Evolutionary conservation across 768 basidiomycete genomes (phyloP).

Genomic region (Guyanaporus albipodus): DNA sequence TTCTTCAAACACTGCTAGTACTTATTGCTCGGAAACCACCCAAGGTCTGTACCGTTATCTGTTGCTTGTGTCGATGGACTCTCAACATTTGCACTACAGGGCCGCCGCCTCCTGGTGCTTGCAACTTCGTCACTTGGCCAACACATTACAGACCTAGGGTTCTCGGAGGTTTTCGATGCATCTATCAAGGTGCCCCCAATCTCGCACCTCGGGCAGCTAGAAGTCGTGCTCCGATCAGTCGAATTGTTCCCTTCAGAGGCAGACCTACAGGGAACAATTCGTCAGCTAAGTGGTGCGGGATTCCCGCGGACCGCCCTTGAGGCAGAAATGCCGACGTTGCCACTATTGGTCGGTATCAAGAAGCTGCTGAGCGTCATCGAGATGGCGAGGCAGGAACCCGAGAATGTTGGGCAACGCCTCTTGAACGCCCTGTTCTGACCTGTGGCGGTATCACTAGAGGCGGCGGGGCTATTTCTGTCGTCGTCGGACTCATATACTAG

Average conservation of each 20-base stretch:
- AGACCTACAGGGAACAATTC: constrained; percentile 56
- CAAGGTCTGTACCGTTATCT: constrained; percentile 53
- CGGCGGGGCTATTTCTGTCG: constrained; percentile 2
- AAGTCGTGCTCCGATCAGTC: constrained; percentile 73
- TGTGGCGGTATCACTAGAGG: not conserved
- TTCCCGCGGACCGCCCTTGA: constrained; percentile 43
- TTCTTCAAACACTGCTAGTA: constrained; percentile 87
- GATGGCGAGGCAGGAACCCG: constrained; percentile 96
- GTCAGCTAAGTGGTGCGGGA: constrained; percentile 70
- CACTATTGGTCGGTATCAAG: constrained; percentile 87
- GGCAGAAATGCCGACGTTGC: constrained; percentile 43
- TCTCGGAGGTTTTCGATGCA: constrained; percentile 86
- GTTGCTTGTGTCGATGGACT: not conserved
- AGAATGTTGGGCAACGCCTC: constrained; percentile 71
- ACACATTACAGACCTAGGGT: constrained; percentile 83
- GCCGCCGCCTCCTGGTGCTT: constrained; percentile 85
- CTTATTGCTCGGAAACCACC: constrained; percentile 87
- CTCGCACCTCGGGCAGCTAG: constrained; percentile 63
- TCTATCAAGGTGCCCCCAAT: constrained; percentile 84
- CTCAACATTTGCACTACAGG: constrained; percentile 44
- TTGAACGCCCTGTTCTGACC: constrained; percentile 51
- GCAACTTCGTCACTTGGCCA: constrained; percentile 88
- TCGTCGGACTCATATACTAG: constrained; percentile 5
- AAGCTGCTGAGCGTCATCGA: constrained; percentile 87
- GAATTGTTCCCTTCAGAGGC: constrained; percentile 59